phyloP scores from a whole-genome alignment of 257 asterid genomes.

The Nyctanthes arbortristis region DNA sequence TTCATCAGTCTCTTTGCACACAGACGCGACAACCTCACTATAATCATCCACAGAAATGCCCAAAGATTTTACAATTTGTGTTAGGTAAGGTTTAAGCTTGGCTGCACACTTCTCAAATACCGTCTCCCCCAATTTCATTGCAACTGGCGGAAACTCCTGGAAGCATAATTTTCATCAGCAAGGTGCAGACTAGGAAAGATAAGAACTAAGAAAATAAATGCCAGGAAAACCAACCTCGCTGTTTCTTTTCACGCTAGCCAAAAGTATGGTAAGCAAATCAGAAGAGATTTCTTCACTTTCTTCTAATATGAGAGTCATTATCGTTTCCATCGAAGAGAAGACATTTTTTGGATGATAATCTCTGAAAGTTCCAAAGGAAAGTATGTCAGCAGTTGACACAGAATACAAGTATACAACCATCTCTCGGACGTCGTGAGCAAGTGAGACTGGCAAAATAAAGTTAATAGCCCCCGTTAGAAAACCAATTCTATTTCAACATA shows the following conservation, averaged over 20 bases:
- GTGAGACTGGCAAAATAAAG: neutral
- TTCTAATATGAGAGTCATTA: constrained; percentile 88
- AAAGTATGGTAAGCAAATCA: constrained; percentile 65
- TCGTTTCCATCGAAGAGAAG: constrained; percentile 83
- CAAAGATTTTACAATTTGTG: constrained; percentile 55
- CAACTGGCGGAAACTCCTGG: constrained; percentile 62
- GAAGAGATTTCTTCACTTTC: constrained; percentile 91
- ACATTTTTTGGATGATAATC: constrained; percentile 59
- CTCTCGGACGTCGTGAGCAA: constrained; percentile 16
- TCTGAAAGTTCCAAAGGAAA: constrained; percentile 47
- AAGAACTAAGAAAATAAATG: neutral
- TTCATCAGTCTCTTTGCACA: constrained; percentile 46
- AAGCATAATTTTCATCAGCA: constrained; percentile 25
- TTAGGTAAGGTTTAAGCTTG: constrained; percentile 76
- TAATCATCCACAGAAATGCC: constrained; percentile 59
- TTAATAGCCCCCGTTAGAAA: too few relatives aligned
- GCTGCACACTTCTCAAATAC: constrained; percentile 63
- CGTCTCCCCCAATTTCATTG: constrained; percentile 71
- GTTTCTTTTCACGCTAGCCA: constrained; percentile 64
- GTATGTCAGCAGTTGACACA: constrained; percentile 24
- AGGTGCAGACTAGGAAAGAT: neutral
- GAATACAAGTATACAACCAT: constrained; percentile 1
- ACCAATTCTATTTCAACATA: neutral
- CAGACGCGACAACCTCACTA: constrained; percentile 52
- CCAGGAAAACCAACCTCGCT: constrained; percentile 56